These are phyloP conservation scores for Uromyces viciae-fabae DNA, from an alignment of 1,284 basidiomycete genomes.

Conservation along the genomic window DNA sequence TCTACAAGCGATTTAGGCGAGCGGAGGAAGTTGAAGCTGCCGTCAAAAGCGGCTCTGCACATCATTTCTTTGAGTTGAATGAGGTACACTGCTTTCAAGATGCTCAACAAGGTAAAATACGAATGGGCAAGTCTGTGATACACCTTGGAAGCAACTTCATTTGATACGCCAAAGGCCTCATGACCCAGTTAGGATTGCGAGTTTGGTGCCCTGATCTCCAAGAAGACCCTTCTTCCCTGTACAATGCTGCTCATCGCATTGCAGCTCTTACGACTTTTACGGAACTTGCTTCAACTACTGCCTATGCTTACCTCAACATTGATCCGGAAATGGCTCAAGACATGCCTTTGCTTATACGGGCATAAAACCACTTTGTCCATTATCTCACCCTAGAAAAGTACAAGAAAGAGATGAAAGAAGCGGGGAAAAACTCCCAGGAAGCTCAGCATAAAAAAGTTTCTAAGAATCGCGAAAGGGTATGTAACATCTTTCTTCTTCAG, in stretches of 20 bases:
- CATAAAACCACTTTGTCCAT: slow-evolving; percentile 30
- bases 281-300: background rate
- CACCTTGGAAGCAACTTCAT: slow-evolving; percentile 26
- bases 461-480: background rate
- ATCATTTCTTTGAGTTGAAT: background rate
- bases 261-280: slow-evolving; percentile 27
- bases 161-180: slow-evolving; percentile 17
- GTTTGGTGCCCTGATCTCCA: slow-evolving; percentile 26
- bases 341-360: slow-evolving; percentile 5
- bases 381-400: background rate
- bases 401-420: slow-evolving; percentile 17
- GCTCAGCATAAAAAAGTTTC: background rate
- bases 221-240: background rate
- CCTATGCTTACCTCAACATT: slow-evolving; percentile 26
- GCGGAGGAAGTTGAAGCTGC: slow-evolving; percentile 7
- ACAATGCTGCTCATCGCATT: slow-evolving; percentile 29
- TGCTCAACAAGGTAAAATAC: background rate
- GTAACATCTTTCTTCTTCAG: background rate
- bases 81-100: background rate
- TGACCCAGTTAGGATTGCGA: background rate
- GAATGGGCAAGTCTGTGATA: background rate
- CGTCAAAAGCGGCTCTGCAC: background rate
- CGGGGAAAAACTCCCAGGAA: slow-evolving; percentile 1
- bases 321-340: background rate
- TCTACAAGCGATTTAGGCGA: slow-evolving; percentile 11